A percentile compares a stretch with the other conserved stretches of the same genome.
These are phyloP conservation scores for Neurospora terricola DNA, from an alignment of 495 filamentous ascomycete genomes.

Conservation along the genomic window DNA sequence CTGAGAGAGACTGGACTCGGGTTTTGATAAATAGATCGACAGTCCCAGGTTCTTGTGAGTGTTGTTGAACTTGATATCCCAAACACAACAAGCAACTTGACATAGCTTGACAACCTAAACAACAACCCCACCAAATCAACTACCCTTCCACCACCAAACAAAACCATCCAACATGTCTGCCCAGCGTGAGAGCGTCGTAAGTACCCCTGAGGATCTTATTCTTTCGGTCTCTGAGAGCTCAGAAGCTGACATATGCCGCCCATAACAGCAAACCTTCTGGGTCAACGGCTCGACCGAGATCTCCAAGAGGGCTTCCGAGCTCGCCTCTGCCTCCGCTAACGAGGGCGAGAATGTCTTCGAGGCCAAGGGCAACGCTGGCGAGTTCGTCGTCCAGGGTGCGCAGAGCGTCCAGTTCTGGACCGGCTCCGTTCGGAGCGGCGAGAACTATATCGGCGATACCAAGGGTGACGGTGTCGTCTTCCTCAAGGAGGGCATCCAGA, in stretches of 20 bases:
- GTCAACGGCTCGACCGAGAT: background rate
- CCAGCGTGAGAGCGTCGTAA: background rate
- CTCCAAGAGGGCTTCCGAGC: background rate
- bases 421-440: background rate
- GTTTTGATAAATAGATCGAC: background rate
- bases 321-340: background rate
- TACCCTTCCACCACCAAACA: background rate
- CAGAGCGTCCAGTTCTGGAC: background rate
- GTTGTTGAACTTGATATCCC: background rate
- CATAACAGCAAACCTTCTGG: background rate
- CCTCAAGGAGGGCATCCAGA: background rate
- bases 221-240: background rate
- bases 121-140: background rate
- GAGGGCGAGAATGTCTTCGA: background rate
- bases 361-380: background rate
- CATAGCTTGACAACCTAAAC: background rate
- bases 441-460: background rate
- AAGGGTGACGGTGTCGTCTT: background rate
- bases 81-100: background rate
- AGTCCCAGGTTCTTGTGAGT: background rate
- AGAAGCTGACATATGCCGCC: background rate
- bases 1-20: background rate
- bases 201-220: background rate
- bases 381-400: background rate
- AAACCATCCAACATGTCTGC: background rate